Conservation (phyloP, 2,329 filamentous ascomycete species). For the Calonectria fujianensis region DNA sequence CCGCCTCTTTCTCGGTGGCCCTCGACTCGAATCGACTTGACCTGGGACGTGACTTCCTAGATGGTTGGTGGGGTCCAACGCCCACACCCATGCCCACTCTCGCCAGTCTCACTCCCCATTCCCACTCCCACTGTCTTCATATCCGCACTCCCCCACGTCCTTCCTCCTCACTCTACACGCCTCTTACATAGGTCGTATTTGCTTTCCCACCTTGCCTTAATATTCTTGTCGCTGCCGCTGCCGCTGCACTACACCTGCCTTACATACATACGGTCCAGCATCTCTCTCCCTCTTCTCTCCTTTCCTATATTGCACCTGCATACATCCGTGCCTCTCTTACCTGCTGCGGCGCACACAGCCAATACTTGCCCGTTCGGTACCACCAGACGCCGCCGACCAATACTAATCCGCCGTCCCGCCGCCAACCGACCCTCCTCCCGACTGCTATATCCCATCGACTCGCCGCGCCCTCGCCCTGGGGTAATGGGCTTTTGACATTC, state of each 20-base stretch:
- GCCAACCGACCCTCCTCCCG: slow-evolving; percentile 34
- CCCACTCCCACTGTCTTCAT: slow-evolving; percentile 41
- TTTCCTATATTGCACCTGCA: slow-evolving; percentile 32
- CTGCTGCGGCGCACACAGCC: slow-evolving; percentile 26
- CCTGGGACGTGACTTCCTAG: slow-evolving; percentile 40
- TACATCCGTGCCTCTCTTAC: slow-evolving; percentile 22
- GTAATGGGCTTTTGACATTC: slow-evolving; percentile 54
- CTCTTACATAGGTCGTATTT: slow-evolving; percentile 39
- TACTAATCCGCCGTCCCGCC: slow-evolving; percentile 39
- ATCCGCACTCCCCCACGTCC: slow-evolving; percentile 41
- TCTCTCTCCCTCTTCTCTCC: slow-evolving; percentile 14
- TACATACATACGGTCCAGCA: slow-evolving; percentile 26
- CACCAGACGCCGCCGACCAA: slow-evolving; percentile 23
- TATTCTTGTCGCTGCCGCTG: slow-evolving; percentile 26
- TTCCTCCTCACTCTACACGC: slow-evolving; percentile 23
- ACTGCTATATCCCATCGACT: slow-evolving; percentile 34
- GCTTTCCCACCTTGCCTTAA: slow-evolving; percentile 33
- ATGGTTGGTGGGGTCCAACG: slow-evolving; percentile 45
- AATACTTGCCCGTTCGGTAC: slow-evolving; percentile 13
- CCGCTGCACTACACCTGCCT: slow-evolving; percentile 36
- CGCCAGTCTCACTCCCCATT: slow-evolving; percentile 41
- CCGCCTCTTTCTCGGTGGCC: slow-evolving; percentile 31
- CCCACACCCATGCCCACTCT: slow-evolving; percentile 40
- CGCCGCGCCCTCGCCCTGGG: slow-evolving; percentile 39
- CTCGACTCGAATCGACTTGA: slow-evolving; percentile 36